Base-by-base conservation (phyloP, 2,329 filamentous ascomycete genomes). In the Myriosclerotinia duriaeana region DNA sequence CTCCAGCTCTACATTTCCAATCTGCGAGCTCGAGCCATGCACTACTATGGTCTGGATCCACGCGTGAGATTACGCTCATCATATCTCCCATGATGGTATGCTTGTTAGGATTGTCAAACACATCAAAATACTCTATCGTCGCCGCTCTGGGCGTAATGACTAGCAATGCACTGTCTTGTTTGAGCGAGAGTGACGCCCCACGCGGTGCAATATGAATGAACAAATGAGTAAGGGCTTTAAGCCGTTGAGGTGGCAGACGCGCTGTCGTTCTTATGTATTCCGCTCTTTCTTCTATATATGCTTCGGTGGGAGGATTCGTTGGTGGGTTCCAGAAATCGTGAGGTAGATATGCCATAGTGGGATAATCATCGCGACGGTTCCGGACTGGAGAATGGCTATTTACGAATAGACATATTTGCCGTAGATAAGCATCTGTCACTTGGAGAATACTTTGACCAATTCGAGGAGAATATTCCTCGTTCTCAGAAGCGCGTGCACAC, bases 231-330 rank as follows among this genome's bases (percentile, higher is more conserved):
- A 60, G 58, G 14, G 30, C 44, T 38, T 12, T 22, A 26, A 60
- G 30, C 14, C 58, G n/a, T 20, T 22, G 44, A 20, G 58, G 58
- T 15, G 58, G 42, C 5, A 60, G 58, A 14, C 34, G 30, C 38
- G 44, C 58, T 7, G 46, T 60, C 2, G 44, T 60, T 9, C 58
- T 60, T 50, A 60, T 60, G 8, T 26, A 60, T 12, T 22, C 17
- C 5, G 58, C 58, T 17, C 58, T 50, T 9, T 60, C 58, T 60
- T 60, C 58, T 60, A 60, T 50, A 11, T 60, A 60, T 36, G 36
- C 58, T 50, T 50, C 58, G 5, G n/a, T 20, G 5, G 58, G 58
- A 36, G 30, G 58, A 22, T 50, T 11, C 0, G 58, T 26, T 1
- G 44, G 12, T 12, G 58, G 58, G 12, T 17, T n/a, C 58, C 58